Conservation (phyloP, 306 rosid genomes). For the Pyrus bretschneideri region DNA sequence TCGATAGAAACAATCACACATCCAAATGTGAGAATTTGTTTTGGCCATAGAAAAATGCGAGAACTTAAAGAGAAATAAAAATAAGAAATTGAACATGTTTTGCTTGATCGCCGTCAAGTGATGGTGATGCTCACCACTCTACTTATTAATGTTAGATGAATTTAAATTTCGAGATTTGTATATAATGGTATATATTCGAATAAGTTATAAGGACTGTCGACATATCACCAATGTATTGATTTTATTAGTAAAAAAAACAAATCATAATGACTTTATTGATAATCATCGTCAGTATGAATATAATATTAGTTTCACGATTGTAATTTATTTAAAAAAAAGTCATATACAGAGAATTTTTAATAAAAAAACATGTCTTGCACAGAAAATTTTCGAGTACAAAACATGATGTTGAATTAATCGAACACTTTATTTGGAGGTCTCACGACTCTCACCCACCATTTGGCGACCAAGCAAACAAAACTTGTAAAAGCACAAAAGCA, state of each 20-base stretch:
- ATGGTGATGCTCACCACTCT: no score
- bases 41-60: neutral
- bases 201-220: neutral
- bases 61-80: neutral
- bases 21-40: neutral
- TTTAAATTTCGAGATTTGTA: no score
- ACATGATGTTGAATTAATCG: no score
- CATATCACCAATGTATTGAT: no score
- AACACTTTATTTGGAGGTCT: neutral
- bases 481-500: neutral
- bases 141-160: no score
- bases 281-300: neutral
- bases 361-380: no score
- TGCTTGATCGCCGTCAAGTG: accelerated
- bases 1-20: neutral
- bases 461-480: neutral
- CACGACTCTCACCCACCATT: neutral
- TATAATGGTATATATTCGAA: neutral
- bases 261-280: neutral
- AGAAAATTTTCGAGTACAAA: no score
- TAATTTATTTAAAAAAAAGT: no score
- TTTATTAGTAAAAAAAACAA: no score
- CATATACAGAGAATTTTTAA: no score
- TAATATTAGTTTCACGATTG: no score
- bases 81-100: neutral